phyloP scores from a whole-genome alignment of 805 yeast genomes.

The Yamadazyma olivae region DNA sequence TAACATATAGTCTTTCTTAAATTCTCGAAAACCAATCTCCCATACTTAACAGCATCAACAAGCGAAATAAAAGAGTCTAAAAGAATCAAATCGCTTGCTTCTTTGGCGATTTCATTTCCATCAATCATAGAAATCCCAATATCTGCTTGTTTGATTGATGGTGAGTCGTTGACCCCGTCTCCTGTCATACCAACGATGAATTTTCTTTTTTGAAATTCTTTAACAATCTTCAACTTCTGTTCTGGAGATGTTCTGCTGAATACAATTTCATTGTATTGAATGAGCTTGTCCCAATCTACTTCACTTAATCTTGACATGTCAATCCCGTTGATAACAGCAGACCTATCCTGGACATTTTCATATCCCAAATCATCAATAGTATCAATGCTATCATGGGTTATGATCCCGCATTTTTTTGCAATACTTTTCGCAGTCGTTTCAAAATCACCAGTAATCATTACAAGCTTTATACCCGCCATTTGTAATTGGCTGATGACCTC shows the following conservation, averaged over 20 bases:
- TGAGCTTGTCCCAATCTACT: constrained; percentile 40
- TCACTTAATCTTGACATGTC: constrained; percentile 29
- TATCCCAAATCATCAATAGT: constrained; percentile 7
- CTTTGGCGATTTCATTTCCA: constrained; percentile 35
- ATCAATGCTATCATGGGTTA: constrained; percentile 20
- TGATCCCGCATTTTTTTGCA: constrained; percentile 41
- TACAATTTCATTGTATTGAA: constrained; percentile 39
- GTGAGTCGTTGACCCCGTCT: constrained; percentile 34
- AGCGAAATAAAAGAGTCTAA: constrained; percentile 25
- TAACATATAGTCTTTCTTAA: constrained; percentile 45
- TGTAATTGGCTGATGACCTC: constrained; percentile 30
- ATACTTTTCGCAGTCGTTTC: constrained; percentile 50
- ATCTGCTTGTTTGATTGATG: constrained; percentile 33
- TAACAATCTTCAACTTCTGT: constrained; percentile 48
- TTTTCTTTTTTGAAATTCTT: constrained; percentile 36
- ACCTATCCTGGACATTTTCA: constrained; percentile 4
- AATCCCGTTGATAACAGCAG: constrained; percentile 31
- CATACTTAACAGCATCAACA: constrained; percentile 35
- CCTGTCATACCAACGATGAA: constrained; percentile 34
- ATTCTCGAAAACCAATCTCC: constrained; percentile 48
- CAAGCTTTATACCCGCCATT: constrained; percentile 39
- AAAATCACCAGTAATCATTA: constrained; percentile 51
- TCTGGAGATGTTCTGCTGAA: constrained; percentile 44
- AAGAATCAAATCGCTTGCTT: constrained; percentile 31
- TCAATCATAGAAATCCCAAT: constrained; percentile 27